A percentile compares a stretch with the other conserved stretches of the same genome.
Conservation (phyloP, 2,329 filamentous ascomycete species). For the Fusarium sublunatum region DNA sequence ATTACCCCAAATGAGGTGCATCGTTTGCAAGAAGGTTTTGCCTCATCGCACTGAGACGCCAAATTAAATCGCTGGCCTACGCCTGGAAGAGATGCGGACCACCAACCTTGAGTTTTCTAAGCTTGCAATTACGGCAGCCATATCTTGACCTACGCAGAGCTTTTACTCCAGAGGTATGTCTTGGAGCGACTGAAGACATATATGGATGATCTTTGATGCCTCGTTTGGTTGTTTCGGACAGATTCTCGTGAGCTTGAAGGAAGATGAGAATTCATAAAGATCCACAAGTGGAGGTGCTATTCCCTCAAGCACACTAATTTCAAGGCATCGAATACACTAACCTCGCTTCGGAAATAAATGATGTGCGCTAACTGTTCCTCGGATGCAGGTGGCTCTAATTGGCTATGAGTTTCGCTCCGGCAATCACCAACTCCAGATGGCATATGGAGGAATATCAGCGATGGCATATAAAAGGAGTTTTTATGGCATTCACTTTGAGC, state of each 20-base stretch:
- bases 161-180: background rate
- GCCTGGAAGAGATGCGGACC: background rate
- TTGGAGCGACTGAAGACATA: constrained; percentile 8
- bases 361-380: constrained; percentile 43
- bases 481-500: no score
- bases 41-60: constrained; percentile 58
- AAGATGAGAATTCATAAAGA: background rate
- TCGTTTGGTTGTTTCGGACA: background rate
- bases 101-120: constrained; percentile 60
- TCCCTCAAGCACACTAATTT: background rate
- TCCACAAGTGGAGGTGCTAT: background rate
- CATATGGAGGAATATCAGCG: background rate
- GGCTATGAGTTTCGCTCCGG: constrained; percentile 20
- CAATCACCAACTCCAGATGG: no score
- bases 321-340: constrained; percentile 26
- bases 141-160: constrained; percentile 53
- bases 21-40: constrained; percentile 56
- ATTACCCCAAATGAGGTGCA: constrained; percentile 58
- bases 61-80: background rate
- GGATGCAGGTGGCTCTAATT: constrained; percentile 45
- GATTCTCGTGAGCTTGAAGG: background rate
- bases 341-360: constrained; percentile 14
- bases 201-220: background rate
- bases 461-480: no score
- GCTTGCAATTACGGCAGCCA: constrained; percentile 64